phyloP scores from a whole-genome alignment of 2,329 filamentous ascomycete genomes.

The Lecanicillium sp. region DNA sequence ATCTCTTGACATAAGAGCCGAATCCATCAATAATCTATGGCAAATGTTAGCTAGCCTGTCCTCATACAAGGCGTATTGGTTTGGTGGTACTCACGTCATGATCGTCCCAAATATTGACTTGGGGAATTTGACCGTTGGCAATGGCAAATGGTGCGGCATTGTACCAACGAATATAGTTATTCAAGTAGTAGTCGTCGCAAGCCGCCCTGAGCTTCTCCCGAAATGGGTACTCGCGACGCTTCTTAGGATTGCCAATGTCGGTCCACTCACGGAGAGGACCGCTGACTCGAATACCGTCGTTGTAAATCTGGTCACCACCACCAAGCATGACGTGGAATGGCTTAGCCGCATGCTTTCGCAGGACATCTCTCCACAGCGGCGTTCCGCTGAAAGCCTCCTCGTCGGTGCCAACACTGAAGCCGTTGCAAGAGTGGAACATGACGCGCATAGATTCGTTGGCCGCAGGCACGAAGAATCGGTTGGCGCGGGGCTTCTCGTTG shows the following conservation, averaged over 20 bases:
- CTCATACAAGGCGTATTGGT: too few relatives aligned
- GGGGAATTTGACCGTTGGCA: constrained; percentile 85
- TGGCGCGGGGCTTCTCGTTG: constrained; percentile 48
- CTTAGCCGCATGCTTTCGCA: constrained; percentile 66
- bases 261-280: constrained; percentile 81
- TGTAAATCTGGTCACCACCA: constrained; percentile 94
- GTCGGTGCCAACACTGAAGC: constrained; percentile 83
- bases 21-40: constrained; percentile 78
- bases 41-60: constrained; percentile 27
- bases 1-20: constrained; percentile 86
- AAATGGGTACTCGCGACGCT: constrained; percentile 73
- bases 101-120: constrained; percentile 97
- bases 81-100: constrained; percentile 70
- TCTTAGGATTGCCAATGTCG: constrained; percentile 70
- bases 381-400: constrained; percentile 80
- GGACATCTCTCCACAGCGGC: constrained; percentile 91
- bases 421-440: constrained; percentile 98
- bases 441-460: constrained; percentile 85
- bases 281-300: constrained; percentile 79
- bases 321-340: constrained; percentile 96
- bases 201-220: constrained; percentile 69
- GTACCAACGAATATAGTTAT: constrained; percentile 84
- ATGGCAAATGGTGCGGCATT: constrained; percentile 74
- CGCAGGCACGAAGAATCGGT: constrained; percentile 78
- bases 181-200: constrained; percentile 83